Conservation (phyloP, 352 stramenopile genomes). For the Phytopythium vexans region DNA sequence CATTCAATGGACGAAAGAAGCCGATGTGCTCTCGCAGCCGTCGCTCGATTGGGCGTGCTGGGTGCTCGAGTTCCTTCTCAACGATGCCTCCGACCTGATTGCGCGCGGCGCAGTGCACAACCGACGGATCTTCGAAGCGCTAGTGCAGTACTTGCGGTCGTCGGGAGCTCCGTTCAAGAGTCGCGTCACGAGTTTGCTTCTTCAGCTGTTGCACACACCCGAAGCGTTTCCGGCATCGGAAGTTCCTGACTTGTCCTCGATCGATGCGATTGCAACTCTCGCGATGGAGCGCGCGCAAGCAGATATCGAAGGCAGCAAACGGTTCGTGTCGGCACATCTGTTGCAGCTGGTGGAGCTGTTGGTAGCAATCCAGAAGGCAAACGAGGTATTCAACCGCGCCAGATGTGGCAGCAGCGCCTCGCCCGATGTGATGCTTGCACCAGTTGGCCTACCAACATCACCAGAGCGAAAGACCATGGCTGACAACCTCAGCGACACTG, state of each 20-base stretch:
- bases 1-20: conserved; percentile 79
- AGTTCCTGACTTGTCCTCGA: conserved; percentile 53
- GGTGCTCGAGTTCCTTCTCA: conserved; percentile 78
- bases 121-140: conserved; percentile 70
- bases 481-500: conserved; percentile 53
- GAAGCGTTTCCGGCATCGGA: conserved; percentile 54
- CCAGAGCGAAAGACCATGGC: conserved; percentile 37
- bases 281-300: conserved; percentile 52
- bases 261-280: conserved; percentile 61
- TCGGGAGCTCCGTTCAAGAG: conserved; percentile 78
- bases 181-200: conserved; percentile 66
- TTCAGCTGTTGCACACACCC: conserved; percentile 68
- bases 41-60: conserved; percentile 87
- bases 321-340: conserved; percentile 73
- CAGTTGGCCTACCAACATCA: conserved; percentile 34
- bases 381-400: conserved; percentile 32
- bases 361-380: conserved; percentile 46
- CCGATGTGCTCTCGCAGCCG: conserved; percentile 65
- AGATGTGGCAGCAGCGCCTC: conserved; percentile 2
- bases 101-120: conserved; percentile 74
- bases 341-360: conserved; percentile 79
- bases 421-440: conserved; percentile 3
- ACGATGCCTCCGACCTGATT: conserved; percentile 66
- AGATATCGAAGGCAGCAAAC: conserved; percentile 56
- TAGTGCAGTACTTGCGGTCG: conserved; percentile 79